These are phyloP conservation scores for Lachnum nothofagi DNA, from an alignment of 2,329 filamentous ascomycete species.

Conservation along the genomic window DNA sequence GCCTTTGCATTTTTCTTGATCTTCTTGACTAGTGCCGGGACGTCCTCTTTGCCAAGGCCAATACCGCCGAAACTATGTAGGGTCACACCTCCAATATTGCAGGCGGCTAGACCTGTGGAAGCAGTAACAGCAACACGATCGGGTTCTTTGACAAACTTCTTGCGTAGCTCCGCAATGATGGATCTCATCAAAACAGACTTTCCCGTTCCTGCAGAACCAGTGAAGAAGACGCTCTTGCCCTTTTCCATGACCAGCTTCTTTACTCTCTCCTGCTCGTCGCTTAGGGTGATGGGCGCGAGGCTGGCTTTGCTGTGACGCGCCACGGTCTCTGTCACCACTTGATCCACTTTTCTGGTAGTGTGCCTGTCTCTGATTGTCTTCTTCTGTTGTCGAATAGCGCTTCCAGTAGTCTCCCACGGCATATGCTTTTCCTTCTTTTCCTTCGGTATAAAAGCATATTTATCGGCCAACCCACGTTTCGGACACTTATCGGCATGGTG, in stretches of 20 bases:
- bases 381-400: constrained; percentile 72
- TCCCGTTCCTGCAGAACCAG: constrained; percentile 90
- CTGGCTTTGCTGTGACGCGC: constrained; percentile 38
- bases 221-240: constrained; percentile 91
- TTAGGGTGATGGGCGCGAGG: constrained; percentile 47
- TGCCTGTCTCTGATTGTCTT: constrained; percentile 64
- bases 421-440: constrained; percentile 36
- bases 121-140: constrained; percentile 90
- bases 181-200: constrained; percentile 94
- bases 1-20: constrained; percentile 84
- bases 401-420: constrained; percentile 70
- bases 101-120: constrained; percentile 90
- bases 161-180: constrained; percentile 75
- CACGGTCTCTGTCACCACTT: constrained; percentile 42
- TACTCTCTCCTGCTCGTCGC: constrained; percentile 79
- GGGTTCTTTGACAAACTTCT: constrained; percentile 69
- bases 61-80: constrained; percentile 95
- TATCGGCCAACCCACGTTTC: constrained; percentile 12
- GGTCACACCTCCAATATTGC: constrained; percentile 93
- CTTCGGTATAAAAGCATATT: constrained; percentile 35
- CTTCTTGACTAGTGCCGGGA: constrained; percentile 77
- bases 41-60: constrained; percentile 86
- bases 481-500: constrained; percentile 21
- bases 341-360: constrained; percentile 40
- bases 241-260: constrained; percentile 75